Evolutionary conservation across 164 flowering plant species (phyloP), one percentile per base, ranked within the genome.

Genomic region (Cinnamomum chago): DNA sequence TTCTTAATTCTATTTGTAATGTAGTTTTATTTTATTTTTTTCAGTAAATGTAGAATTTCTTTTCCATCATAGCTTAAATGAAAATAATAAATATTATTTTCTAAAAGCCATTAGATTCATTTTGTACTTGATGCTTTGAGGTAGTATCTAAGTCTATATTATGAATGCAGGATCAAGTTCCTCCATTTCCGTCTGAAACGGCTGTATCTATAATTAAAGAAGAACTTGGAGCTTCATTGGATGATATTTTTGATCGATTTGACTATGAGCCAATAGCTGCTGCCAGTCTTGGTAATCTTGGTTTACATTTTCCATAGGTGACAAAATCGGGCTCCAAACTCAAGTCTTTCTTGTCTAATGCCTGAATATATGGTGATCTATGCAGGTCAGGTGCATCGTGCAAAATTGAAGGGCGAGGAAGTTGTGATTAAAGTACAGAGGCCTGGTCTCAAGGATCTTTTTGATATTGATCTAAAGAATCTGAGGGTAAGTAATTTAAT

Each of bases 371-470:
- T 67, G 20, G 50, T 17, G 60, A 55, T 20, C 18, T 55, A 28
- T 83, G 70, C 90, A 95, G 99, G 98, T 74, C 99, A 95, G 86
- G 99, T 95, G 50, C 99, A 95, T 65, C 97, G 98, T 67, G 99
- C 99, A 79, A 85, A 81, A 83, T 69, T 95, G 76, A 92, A 82
- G 80, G 98, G 97, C 15, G 81, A 89, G 78, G 99, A 95, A 80
- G 89, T 93, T 64, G 99, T 93, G 65, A 76, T 93, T 64, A 93
- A 95, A 90, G 99, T 95, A 64, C 99, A 95, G 80, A 92, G 99
- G 78, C 99, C 98, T 77, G 98, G 96, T 67, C 92, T 93, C 12
- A 93, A 95, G 84, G 91, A 84, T 82, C 96, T 95, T 28, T 95
- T 95, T 85, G 97, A 93, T 80, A 92, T 95, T 80, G 97, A 95